Base-by-base conservation (phyloP, 2,329 filamentous ascomycete genomes). In the Calonectria henricotiae region DNA sequence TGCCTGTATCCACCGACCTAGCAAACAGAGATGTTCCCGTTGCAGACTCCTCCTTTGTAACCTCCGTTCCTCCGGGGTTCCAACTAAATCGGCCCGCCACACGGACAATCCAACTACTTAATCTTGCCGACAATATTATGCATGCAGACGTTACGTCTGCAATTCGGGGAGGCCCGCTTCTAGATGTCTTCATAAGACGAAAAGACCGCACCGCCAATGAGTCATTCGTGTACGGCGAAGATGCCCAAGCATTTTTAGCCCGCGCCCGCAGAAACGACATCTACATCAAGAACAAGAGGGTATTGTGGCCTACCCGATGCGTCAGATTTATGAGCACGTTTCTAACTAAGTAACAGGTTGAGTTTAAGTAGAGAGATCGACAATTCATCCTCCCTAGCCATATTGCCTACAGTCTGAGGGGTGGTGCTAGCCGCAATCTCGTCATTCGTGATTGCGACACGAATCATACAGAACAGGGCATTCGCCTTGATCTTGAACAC, bases 401-500 rank as follows among this genome's bases (percentile, higher is more conserved):
- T 79, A 85, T 95, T 63, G 86, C 88, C 25, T 85, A 87, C 79
- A 93, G 92, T 78, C 87, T 95, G 65, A 81, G 82, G 44, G 84
- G 81, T 58, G 93, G 93, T 15, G 92, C 92, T 15, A 93, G 90
- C 47, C 90, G 94, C 70, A 96, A 96, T 76, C 80, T 97, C 43
- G 83, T 95, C 23, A 88, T 97, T 47, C 88, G 88, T 68, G 87
- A 87, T 11, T 89, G 88, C 74, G 85, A 85, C 74, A 83, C 83
- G 64, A 87, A 83, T 64, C 84, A 93, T 74, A 94, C 90, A 0
- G 91, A 91, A 73, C 83, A 88, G 8, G 82, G 83, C 17, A 90
- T 97, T 72, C 90, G 92, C 12, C 87, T 91, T 5, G 93, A 97
- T 75, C 86, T 96, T 43, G 92, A 95, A 27, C 94, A 97, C 79